phyloP scores from a whole-genome alignment of 2,329 filamentous ascomycete species.

The Coniochaeta prunicola region DNA sequence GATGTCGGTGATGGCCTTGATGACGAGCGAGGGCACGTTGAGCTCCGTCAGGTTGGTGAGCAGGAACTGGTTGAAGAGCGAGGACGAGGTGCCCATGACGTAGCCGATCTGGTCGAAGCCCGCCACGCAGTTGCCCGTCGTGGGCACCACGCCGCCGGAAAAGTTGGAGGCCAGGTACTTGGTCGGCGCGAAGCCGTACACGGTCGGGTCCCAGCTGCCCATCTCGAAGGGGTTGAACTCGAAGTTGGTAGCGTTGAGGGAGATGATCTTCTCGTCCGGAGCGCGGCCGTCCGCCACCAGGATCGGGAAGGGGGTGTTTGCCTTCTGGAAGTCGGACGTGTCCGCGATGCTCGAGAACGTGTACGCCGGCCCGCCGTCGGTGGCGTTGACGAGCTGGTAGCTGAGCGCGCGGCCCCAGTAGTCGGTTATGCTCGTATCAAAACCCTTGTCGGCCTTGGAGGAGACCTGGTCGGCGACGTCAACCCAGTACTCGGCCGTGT shows the following conservation, averaged over 20 bases:
- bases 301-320: slow-evolving; percentile 39
- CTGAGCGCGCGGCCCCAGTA: slow-evolving; percentile 84
- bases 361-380: slow-evolving; percentile 64
- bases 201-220: slow-evolving; percentile 54
- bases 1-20: slow-evolving; percentile 41
- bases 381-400: slow-evolving; percentile 75
- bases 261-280: slow-evolving; percentile 34
- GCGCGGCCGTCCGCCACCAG: slow-evolving; percentile 40
- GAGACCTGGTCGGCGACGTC: slow-evolving; percentile 50
- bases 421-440: slow-evolving; percentile 70
- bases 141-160: slow-evolving; percentile 44
- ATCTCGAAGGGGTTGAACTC: slow-evolving; percentile 63
- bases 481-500: slow-evolving; percentile 45
- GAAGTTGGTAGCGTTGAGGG: slow-evolving; percentile 52
- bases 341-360: slow-evolving; percentile 68
- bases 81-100: slow-evolving; percentile 78
- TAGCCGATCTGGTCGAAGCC: slow-evolving; percentile 81
- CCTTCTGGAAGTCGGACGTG: slow-evolving; percentile 33
- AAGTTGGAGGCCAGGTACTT: slow-evolving; percentile 55
- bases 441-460: slow-evolving; percentile 56
- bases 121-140: slow-evolving; percentile 55
- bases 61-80: slow-evolving; percentile 75
- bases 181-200: slow-evolving; percentile 52
- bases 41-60: slow-evolving; percentile 49
- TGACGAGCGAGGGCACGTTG: slow-evolving; percentile 40